phyloP scores from a whole-genome alignment of 352 stramenopile genomes.

The Phytophthora colocasiae region DNA sequence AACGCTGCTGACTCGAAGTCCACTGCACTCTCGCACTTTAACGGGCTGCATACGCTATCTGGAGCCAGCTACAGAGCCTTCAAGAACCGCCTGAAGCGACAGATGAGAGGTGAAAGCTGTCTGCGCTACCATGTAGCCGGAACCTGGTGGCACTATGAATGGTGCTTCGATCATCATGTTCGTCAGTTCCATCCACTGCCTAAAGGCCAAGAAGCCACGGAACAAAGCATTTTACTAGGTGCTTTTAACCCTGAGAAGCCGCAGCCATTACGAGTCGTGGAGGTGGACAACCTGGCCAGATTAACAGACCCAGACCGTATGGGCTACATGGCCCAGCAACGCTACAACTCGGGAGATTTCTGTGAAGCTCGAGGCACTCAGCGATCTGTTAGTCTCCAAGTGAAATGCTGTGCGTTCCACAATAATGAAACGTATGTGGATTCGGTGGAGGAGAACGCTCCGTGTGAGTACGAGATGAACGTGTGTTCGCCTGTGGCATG shows the following conservation, averaged over 20 bases:
- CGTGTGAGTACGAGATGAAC: constrained; percentile 67
- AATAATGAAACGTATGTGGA: constrained; percentile 89
- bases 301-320: constrained; percentile 57
- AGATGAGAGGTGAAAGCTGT: constrained; percentile 58
- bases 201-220: constrained; percentile 5
- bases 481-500: constrained; percentile 83
- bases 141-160: constrained; percentile 89
- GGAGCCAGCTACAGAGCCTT: constrained; percentile 70
- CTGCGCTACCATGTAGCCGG: constrained; percentile 65
- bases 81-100: constrained; percentile 71
- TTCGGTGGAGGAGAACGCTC: constrained; percentile 51
- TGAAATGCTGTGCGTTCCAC: constrained; percentile 80
- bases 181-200: constrained; percentile 67
- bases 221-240: constrained; percentile 54
- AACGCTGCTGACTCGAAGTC: background rate
- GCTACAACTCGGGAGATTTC: constrained; percentile 61
- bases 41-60: constrained; percentile 66
- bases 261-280: constrained; percentile 50
- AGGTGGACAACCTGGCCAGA: constrained; percentile 42
- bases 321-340: constrained; percentile 67
- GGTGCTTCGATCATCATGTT: constrained; percentile 75
- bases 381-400: constrained; percentile 54
- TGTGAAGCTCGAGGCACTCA: constrained; percentile 18
- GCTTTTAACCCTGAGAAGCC: constrained; percentile 39
- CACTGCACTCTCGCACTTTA: constrained; percentile 47